Base-by-base conservation (phyloP, 1,139 yeast genomes). In the Kazachstania sp. region DNA sequence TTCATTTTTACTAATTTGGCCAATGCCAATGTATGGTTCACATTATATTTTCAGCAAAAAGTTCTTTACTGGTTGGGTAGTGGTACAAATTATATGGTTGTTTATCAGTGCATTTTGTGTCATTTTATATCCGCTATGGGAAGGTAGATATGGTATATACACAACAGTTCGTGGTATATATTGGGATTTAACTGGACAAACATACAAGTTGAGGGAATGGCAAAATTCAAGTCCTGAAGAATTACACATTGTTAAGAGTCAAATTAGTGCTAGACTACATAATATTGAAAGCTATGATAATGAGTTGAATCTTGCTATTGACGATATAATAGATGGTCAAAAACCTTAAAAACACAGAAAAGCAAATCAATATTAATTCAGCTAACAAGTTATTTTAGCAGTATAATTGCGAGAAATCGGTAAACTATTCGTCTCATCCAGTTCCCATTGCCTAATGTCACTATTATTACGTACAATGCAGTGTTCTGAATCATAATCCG, bases 1-100 rank as follows among this genome's bases (percentile, higher is more conserved):
- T 16, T 72, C 81, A 48, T 71, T 86, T 49, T 66, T 85, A 38
- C 74, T 86, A 38, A 63, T 85, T 39, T 85, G 90, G 87, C 95
- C 95, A 58, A 82, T 86, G 85, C 94, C 95, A 50, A 81, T 86
- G 88, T 86, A 82, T 61, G 95, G 95, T 37, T 63, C 81, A 1
- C 71, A 75, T 1, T 86, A 86, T 61, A 71, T 86, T 44, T 86
- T 86, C 66, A 78, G 86, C 46, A 79, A 75, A 65, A 66, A 64
- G 47, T 85, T 85, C 67, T 86, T 86, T 65, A 83, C 88, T 8
- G 95, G 94, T 46, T 86, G 95, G 95, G 74, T 86, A 47, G 77
- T 73, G 45, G 90, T 86, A 38, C 78, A 83, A 54, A 78, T 83
- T 47, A 78, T 83, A 51, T 83, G 92, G 92, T 70, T 82, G 43